Conservation (phyloP, 2,329 filamentous ascomycete species). For the Aspergillus terreus region DNA sequence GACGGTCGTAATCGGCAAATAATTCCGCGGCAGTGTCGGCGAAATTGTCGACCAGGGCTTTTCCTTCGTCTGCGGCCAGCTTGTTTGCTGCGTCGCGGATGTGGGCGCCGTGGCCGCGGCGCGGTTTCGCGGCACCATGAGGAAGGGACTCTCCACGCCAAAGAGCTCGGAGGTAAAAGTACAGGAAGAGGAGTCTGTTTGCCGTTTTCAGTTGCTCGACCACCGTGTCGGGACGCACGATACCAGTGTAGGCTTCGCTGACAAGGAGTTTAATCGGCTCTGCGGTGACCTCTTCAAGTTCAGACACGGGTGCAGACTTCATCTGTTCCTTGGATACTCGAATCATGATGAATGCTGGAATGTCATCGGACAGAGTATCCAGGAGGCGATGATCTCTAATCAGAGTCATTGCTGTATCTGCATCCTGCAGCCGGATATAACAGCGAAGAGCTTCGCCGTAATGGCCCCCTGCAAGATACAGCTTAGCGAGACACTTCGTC, state of each 20-base stretch:
- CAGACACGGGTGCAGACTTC: constrained; percentile 60
- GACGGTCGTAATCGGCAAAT: constrained; percentile 78
- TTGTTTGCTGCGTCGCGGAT: constrained; percentile 43
- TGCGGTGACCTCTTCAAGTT: constrained; percentile 73
- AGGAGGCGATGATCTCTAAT: constrained; percentile 88
- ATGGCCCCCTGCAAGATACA: constrained; percentile 78
- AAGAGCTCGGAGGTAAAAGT: constrained; percentile 83
- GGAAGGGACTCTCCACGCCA: constrained; percentile 71
- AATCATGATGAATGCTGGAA: constrained; percentile 81
- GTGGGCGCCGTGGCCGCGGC: constrained; percentile 32
- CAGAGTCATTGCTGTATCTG: constrained; percentile 79
- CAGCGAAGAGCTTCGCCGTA: constrained; percentile 80
- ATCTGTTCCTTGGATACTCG: constrained; percentile 72
- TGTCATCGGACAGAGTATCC: constrained; percentile 83
- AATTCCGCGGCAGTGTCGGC: constrained; percentile 82
- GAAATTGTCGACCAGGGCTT: constrained; percentile 75
- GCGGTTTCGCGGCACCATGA: constrained; percentile 30
- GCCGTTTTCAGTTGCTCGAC: constrained; percentile 71
- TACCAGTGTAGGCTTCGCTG: constrained; percentile 84
- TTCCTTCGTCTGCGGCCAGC: constrained; percentile 54
- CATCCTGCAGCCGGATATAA: constrained; percentile 88
- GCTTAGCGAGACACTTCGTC: constrained; percentile 77
- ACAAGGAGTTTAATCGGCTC: constrained; percentile 86
- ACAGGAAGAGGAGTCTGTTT: constrained; percentile 71
- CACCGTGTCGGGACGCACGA: constrained; percentile 73